A percentile compares a stretch with the other conserved stretches of the same genome.
Evolutionary conservation across 2,329 filamentous ascomycete genomes (phyloP).

Genomic region (Xylaria multiplex): DNA sequence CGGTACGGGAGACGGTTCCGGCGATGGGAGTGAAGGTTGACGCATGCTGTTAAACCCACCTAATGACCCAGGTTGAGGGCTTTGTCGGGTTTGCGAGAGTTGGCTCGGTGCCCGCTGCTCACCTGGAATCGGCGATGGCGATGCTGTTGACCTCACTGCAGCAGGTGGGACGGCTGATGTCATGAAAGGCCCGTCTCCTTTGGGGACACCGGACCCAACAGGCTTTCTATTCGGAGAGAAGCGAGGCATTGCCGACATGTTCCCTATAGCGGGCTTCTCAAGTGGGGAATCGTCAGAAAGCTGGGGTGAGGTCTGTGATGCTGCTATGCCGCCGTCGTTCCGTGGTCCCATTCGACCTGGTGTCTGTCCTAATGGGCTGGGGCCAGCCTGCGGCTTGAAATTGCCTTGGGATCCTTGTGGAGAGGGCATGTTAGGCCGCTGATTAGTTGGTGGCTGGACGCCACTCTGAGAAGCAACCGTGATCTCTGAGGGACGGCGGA

Average conservation of each 20-base stretch:
- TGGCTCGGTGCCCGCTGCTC: conserved; percentile 40
- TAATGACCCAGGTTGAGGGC: conserved; percentile 34
- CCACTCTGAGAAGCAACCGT: conserved; percentile 41
- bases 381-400: conserved; percentile 34
- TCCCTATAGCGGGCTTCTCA: conserved; percentile 36
- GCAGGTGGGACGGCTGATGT: conserved; percentile 32
- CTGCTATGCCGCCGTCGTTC: conserved; percentile 10
- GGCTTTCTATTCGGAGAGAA: conserved; percentile 47
- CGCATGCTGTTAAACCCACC: conserved; percentile 39
- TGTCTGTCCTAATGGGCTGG: conserved; percentile 21
- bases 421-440: conserved; percentile 36
- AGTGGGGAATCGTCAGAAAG: conserved; percentile 39
- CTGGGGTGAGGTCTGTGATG: conserved; percentile 33
- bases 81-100: conserved; percentile 40
- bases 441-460: conserved; percentile 22
- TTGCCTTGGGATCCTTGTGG: conserved; percentile 39
- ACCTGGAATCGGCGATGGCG: conserved; percentile 34
- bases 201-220: conserved; percentile 44
- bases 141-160: conserved; percentile 19
- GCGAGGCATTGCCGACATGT: conserved; percentile 32
- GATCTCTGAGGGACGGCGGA: conserved; percentile 45
- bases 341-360: conserved; percentile 15
- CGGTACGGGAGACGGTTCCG: conserved; percentile 41
- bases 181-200: conserved; percentile 38
- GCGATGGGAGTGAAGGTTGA: conserved; percentile 45